These are phyloP conservation scores for Trichocomaceae sp. DNA, from an alignment of 2,329 filamentous ascomycete genomes.

Conservation along the genomic window DNA sequence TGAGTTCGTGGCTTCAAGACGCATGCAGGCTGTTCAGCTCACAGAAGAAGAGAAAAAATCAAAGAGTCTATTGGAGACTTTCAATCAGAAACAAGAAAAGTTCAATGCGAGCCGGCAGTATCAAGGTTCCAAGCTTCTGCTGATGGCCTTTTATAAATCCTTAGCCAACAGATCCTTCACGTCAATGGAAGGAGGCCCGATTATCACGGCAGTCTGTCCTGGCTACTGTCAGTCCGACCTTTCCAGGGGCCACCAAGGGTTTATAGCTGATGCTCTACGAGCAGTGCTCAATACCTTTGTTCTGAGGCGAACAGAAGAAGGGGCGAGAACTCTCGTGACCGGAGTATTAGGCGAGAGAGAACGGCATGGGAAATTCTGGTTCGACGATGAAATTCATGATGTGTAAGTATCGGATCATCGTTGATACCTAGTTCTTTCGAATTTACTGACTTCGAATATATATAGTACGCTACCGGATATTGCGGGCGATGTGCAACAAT, in stretches of 20 bases:
- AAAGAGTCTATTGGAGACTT: background rate
- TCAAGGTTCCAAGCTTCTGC: constrained; percentile 5
- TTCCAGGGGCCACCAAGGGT: constrained; percentile 7
- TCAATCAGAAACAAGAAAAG: constrained; percentile 1
- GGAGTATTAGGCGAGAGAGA: background rate
- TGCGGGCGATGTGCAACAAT: background rate
- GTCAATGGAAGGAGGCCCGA: background rate
- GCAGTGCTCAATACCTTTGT: background rate
- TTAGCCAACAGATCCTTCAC: background rate
- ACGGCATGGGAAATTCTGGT: constrained; percentile 8
- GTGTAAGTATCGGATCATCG: constrained; percentile 1
- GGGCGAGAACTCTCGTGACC: constrained; percentile 5
- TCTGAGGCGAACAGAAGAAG: constrained; percentile 3
- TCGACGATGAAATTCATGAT: constrained; percentile 4
- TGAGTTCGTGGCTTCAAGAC: constrained; percentile 8
- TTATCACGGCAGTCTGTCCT: constrained; percentile 6
- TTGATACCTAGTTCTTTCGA: background rate
- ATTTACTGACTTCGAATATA: background rate
- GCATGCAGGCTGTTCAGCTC: constrained; percentile 2
- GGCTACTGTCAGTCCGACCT: constrained; percentile 8
- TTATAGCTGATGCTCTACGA: background rate
- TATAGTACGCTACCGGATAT: background rate
- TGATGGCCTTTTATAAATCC: background rate
- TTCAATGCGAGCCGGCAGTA: constrained; percentile 7
- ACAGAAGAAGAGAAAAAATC: background rate